Base-by-base conservation (phyloP, 768 basidiomycete species). In the Kwoniella bestiolae region DNA sequence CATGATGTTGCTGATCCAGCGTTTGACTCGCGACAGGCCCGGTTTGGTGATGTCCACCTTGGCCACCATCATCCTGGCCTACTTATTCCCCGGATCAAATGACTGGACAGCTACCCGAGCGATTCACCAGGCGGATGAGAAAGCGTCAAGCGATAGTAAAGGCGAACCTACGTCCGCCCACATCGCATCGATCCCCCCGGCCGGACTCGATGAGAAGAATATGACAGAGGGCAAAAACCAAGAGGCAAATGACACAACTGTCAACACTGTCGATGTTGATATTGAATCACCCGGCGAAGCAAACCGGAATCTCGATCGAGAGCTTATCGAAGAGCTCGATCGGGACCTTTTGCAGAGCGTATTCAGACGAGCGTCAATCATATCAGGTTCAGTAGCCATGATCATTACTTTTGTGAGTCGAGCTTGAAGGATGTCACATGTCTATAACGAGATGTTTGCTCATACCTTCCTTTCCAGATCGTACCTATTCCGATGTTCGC, bases 401-500 rank as follows among this genome's bases (percentile, higher is more conserved):
- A 66, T 70, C 25, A 63, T 70, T 32, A 59, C 65, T 14, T 56
- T 70, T 38, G 59, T 65, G 34, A 53, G 67, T 60, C n/a, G 21
- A n/a, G 11, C 0, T 28, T 28, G 25, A 29, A 28, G 8, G n/a
- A 0, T 26, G 29, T 31, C 14, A 28, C 21, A 2, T 35, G 1
- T 35, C 49, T 50, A n/a, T 50, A 11, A 9, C 9, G 7, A n/a
- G 49, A 50, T 50, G 11, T 50, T 50, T 8, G 21, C 28, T 29
- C 5, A 31, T 47, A 25, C 16, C 14, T 32, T 26, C 21, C n/a
- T 31, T 21, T 52, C 3, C 34, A 66, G 60, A 60, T 70, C 65
- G 56, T 71, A n/a, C 69, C 69, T 7, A 60, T 71, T 49, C 69
- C 69, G 14, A 59, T 71, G 66, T 71, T 71, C 53, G 62, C 60